Evolutionary conservation across 345 rosid species (phyloP).

Genomic region (Eucalyptus virginea): DNA sequence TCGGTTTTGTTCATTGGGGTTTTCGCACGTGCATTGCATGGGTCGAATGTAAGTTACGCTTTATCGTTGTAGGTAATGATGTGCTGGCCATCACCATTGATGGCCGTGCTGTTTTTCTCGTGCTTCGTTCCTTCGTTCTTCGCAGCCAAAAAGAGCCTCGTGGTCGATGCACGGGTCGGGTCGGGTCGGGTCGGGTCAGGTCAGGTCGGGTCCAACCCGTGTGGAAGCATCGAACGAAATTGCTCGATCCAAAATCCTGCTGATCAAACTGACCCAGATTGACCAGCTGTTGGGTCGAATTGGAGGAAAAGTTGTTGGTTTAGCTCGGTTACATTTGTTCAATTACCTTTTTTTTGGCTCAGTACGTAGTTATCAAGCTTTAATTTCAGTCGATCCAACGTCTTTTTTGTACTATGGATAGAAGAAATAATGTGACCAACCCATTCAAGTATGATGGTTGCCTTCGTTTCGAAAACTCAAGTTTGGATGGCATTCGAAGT

Average conservation of each 20-base stretch:
- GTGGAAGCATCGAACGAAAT: not conserved
- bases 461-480: not conserved
- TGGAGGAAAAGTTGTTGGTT: not conserved
- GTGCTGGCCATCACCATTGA: not conserved
- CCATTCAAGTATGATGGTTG: not conserved
- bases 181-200: not conserved
- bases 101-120: not conserved
- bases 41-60: not conserved
- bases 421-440: not conserved
- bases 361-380: not conserved
- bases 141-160: not conserved
- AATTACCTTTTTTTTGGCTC: not conserved
- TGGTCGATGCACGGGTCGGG: not conserved
- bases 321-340: not conserved
- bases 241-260: not conserved
- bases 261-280: not conserved
- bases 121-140: not conserved
- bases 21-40: not conserved
- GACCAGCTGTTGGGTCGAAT: rapidly evolving
- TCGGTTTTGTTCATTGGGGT: not conserved
- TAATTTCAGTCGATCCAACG: rapidly evolving
- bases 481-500: not conserved
- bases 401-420: not conserved
- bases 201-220: not conserved
- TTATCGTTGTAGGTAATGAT: not conserved